These are phyloP conservation scores for Termitomyces sp. DNA, from an alignment of 768 basidiomycete species.

Conservation along the genomic window DNA sequence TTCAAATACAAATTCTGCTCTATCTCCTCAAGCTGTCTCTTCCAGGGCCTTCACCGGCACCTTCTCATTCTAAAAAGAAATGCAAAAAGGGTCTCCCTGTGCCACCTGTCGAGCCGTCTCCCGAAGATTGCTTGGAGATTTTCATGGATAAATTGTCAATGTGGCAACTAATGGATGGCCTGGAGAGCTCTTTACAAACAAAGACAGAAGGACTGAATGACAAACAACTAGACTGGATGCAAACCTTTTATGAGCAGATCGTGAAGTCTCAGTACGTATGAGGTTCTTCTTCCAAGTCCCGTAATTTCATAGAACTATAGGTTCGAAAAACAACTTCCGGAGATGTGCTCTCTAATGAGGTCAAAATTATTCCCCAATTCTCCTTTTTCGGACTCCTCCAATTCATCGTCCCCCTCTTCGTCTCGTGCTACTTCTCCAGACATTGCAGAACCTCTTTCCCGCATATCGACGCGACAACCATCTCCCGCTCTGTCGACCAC, in stretches of 20 bases:
- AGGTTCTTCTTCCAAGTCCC: neutral
- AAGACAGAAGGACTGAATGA: conserved; percentile 17
- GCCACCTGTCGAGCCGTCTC: conserved; percentile 14
- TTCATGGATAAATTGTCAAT: conserved; percentile 77
- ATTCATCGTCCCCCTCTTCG: conserved; percentile 24
- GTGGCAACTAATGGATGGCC: conserved; percentile 59
- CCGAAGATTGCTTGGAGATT: conserved; percentile 54
- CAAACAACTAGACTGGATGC: conserved; percentile 63
- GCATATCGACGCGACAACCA: conserved; percentile 6
- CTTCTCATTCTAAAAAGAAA: conserved; percentile 22
- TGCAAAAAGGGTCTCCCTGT: conserved; percentile 23
- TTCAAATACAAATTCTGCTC: conserved; percentile 70
- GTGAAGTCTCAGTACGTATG: conserved; percentile 56
- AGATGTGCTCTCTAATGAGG: conserved; percentile 50
- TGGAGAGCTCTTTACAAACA: conserved; percentile 19
- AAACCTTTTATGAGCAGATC: conserved; percentile 59
- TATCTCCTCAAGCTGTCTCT: conserved; percentile 62
- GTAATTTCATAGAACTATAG: conserved; percentile 25
- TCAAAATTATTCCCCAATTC: conserved; percentile 63
- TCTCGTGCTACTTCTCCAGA: conserved; percentile 27
- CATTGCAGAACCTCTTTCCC: neutral
- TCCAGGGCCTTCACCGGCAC: conserved; percentile 35
- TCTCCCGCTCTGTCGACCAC: conserved; percentile 19
- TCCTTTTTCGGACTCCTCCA: conserved; percentile 56
- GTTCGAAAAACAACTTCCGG: conserved; percentile 48